Conservation (phyloP, 1,284 basidiomycete species). For the Ustilago bromivora region DNA sequence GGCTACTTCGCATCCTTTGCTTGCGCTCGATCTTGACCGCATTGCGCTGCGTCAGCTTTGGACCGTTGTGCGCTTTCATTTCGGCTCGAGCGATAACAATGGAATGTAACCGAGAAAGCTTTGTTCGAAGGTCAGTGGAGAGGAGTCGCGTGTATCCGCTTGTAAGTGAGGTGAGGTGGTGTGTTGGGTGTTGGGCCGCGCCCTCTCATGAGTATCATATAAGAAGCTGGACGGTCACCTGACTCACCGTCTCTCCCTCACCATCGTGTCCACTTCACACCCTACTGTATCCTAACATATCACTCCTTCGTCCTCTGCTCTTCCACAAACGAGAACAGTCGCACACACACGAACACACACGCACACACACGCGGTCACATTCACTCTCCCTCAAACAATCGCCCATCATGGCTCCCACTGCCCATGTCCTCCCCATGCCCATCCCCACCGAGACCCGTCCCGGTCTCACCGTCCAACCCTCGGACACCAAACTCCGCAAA, state of each 20-base stretch:
- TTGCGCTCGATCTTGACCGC: neutral
- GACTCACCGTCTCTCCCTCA: neutral
- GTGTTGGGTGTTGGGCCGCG: neutral
- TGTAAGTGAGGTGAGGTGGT: neutral
- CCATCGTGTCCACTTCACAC: slow-evolving; percentile 1
- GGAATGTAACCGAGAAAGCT: slow-evolving; percentile 5
- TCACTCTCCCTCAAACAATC: too few relatives aligned
- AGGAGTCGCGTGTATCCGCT: neutral
- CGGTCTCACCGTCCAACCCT: slow-evolving; percentile 34
- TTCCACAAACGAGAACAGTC: neutral
- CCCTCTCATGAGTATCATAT: neutral
- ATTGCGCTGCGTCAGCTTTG: slow-evolving; percentile 1
- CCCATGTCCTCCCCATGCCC: slow-evolving; percentile 31
- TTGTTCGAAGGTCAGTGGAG: neutral
- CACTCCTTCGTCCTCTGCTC: neutral
- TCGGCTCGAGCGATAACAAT: neutral
- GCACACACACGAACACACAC: too few relatives aligned
- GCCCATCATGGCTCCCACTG: slow-evolving; percentile 37
- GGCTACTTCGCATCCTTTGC: slow-evolving; percentile 30
- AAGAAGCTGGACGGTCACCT: neutral
- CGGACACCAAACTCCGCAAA: slow-evolving; percentile 45
- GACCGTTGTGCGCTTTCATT: neutral
- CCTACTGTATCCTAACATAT: too few relatives aligned
- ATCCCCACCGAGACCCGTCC: slow-evolving; percentile 21
- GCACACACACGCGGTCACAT: neutral